Base-by-base conservation (phyloP, 805 yeast species). In the Kodamaea jinghongensis region DNA sequence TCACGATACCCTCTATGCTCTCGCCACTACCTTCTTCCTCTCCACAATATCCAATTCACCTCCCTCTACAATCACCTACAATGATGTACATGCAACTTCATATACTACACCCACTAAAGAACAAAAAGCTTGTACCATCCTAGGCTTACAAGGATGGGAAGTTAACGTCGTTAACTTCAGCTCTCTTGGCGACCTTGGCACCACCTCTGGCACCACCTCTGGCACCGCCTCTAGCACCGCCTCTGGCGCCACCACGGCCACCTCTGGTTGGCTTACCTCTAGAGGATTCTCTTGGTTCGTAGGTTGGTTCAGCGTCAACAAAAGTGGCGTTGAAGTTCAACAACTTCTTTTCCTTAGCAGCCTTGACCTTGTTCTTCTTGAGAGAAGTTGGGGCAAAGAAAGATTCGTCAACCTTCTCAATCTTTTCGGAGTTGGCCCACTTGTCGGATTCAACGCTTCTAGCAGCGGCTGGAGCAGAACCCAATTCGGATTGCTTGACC, bases 331-430 rank as follows among this genome's bases (percentile, higher is more conserved):
- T 81, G 54, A 86, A 73, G 51, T 86, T 91, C 61, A 89, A 73
- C 62, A 73, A 69, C 59, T 71, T 76, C 83, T 88, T 88, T 67
- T 84, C 84, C 81, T 90, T 90, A 65, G 73, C 76, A 49, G 81
- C 75, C 79, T 88, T 89, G 61, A 74, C 59, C 71, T 79, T 83
- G 58, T 70, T 56, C 65, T 76, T 76, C 82, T 88, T 88, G 62
- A 71, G 63, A 61, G 73, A 71, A 56, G 88, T 65, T 42, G 86
- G 73, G 43, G 73, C 72, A 48, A 78, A 68, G 63, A 73, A 80
- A 37, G 66, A 72, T 64, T 78, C 86, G 59, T 71, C 73, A 60
- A 75, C 78, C 73, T 81, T 84, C 61, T 73, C 79, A 55, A 86
- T 67, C 58, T 76, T 69, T 67, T 80, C 83, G 43, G 76, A 79